Conservation (phyloP, 192 early-diverging fungal genomes). For the Glomus cerebriforme region DNA sequence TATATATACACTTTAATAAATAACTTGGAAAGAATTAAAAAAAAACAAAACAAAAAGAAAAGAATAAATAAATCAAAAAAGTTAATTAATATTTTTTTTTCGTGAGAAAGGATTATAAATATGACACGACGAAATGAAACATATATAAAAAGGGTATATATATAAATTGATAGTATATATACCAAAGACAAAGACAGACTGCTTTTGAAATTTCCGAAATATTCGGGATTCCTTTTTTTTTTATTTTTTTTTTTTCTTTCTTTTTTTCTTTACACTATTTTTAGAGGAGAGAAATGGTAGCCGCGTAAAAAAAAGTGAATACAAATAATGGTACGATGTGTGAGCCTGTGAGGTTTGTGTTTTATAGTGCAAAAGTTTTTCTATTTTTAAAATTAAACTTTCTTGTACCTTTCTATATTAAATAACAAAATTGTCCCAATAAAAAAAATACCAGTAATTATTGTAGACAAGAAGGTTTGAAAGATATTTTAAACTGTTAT, state of each 20-base stretch:
- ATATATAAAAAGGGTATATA: not conserved
- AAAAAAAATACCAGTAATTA: not conserved
- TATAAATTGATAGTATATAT: not conserved
- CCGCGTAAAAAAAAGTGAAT: not conserved
- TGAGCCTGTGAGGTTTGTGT: no score
- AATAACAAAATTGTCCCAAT: not conserved
- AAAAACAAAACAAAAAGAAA: no score
- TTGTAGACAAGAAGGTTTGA: not conserved
- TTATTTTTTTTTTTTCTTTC: not conserved
- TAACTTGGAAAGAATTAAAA: no score
- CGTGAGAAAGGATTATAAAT: no score
- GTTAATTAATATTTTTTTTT: no score
- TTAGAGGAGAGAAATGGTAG: not conserved
- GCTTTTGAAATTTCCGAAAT: not conserved
- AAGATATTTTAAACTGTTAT: not conserved
- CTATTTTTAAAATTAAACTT: no score
- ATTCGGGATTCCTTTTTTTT: not conserved
- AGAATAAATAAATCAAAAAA: no score
- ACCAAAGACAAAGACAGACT: not conserved
- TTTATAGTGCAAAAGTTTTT: no score
- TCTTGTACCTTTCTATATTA: no score
- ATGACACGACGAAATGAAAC: not conserved
- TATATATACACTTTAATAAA: no score
- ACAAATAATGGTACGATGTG: not conserved
- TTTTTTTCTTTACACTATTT: not conserved